Base-by-base conservation (phyloP, 2,329 filamentous ascomycete genomes). In the Hypoxylon sp. region DNA sequence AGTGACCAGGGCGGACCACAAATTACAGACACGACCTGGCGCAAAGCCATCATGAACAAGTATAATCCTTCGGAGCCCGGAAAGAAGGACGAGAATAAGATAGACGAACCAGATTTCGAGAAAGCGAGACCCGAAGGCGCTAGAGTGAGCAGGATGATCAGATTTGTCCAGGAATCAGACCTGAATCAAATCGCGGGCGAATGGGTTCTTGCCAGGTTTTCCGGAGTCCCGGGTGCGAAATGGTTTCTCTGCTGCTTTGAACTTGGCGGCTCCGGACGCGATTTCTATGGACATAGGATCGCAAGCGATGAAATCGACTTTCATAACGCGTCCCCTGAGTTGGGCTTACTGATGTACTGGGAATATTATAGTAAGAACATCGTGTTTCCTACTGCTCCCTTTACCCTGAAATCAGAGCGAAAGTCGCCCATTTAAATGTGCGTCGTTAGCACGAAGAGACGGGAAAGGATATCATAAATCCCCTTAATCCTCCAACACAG, bases 221-320 rank as follows among this genome's bases (percentile, higher is more conserved):
- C 75, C 0, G 71, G 74, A 1, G 70, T 70, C 8, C 69, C 72
- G 5, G 72, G 73, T 1, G 76, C 76, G 19, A 72, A 74, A 37
- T 78, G 74, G 76, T 77, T 78, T 66, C 71, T 77, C 25, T 77
- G 75, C 61, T 65, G 76, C 46, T 65, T 78, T 4, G 74, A 77
- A 55, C 68, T 77, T 6, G 75, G 76, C 3, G 69, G 71, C 0
- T 71, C 70, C 2, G 69, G 64, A 11, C 52, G 70, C 16, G 65
- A 72, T 37, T 76, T 74, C 61, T 76, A 78, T 52, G 75, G 74
- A 4, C 70, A 71, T 30, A 72, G 73, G 12, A 74, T 75, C 30
- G 67, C 71, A 63, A 74, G 67, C 61, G 75, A 68, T 21, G 74
- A 78, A 62, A 73, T 81, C 46, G 77, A 79, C 57, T 77, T 77